These are phyloP conservation scores for Grifola frondosa DNA, from an alignment of 1,284 basidiomycete species.

Conservation along the genomic window DNA sequence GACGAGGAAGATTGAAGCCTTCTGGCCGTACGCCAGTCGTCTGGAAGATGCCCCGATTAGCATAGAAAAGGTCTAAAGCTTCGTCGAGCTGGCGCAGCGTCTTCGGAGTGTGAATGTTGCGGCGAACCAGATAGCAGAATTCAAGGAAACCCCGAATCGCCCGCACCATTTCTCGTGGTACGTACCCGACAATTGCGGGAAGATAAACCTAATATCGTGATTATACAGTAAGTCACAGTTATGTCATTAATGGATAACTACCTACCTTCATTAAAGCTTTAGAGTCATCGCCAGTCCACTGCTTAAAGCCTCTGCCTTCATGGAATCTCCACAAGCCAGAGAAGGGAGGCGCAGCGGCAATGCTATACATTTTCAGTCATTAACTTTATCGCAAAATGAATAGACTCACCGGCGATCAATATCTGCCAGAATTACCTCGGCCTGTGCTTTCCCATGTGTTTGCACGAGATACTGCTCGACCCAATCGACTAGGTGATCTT, in stretches of 20 bases:
- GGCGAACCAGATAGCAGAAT: constrained; percentile 15
- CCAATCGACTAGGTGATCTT: constrained; percentile 29
- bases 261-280: constrained; percentile 24
- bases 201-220: constrained; percentile 12
- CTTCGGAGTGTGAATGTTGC: not conserved
- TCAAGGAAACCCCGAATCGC: constrained; percentile 8
- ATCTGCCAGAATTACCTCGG: constrained; percentile 11
- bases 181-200: constrained; percentile 10
- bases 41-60: constrained; percentile 31
- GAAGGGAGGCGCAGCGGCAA: constrained; percentile 7
- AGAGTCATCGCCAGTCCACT: constrained; percentile 22
- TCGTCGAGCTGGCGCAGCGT: not conserved
- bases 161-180: constrained; percentile 9
- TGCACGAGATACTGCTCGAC: constrained; percentile 14
- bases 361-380: not conserved
- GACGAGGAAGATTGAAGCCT: constrained; percentile 26
- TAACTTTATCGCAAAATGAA: not conserved
- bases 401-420: constrained; percentile 21
- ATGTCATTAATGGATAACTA: not conserved
- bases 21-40: constrained; percentile 20
- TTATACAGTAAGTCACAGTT: not conserved
- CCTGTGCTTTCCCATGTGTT: constrained; percentile 5
- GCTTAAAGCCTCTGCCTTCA: constrained; percentile 13
- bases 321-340: constrained; percentile 7
- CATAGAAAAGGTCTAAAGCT: constrained; percentile 30